Percentiles rank a stretch among this genome's conserved stretches.
phyloP scores from a whole-genome alignment of 345 rosid genomes.

The Geranium rotundifolium region DNA sequence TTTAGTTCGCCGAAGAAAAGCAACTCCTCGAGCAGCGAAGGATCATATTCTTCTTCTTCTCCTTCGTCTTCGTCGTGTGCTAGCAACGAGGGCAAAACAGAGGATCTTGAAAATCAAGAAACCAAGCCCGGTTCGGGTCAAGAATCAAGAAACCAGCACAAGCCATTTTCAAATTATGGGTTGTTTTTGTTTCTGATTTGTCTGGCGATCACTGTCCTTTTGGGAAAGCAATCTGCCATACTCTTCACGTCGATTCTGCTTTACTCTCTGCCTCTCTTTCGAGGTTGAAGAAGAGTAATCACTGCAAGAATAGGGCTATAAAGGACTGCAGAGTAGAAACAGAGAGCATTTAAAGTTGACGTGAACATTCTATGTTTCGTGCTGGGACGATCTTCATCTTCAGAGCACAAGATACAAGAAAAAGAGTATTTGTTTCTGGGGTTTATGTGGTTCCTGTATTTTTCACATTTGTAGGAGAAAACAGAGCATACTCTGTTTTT shows the following conservation, averaged over 20 bases:
- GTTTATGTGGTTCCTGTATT: no score
- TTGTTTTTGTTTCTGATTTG: constrained; percentile 13
- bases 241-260: constrained; percentile 21
- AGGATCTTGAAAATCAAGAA: neutral
- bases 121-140: neutral
- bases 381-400: neutral
- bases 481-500: no score
- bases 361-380: constrained; percentile 13
- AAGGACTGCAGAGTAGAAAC: constrained; percentile 20
- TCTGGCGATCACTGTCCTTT: constrained; percentile 17
- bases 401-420: no score
- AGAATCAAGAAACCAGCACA: no score
- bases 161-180: neutral
- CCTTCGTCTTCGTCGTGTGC: no score
- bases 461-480: no score
- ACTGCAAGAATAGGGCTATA: constrained; percentile 18
- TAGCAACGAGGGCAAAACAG: neutral
- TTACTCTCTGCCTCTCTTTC: constrained; percentile 9
- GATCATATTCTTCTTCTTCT: no score
- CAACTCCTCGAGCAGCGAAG: no score
- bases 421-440: no score
- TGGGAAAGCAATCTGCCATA: constrained; percentile 29
- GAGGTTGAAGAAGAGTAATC: neutral
- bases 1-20: no score
- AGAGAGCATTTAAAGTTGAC: constrained; percentile 18